These are phyloP conservation scores for Quercus wislizeni DNA, from an alignment of 306 rosid genomes.

Conservation along the genomic window DNA sequence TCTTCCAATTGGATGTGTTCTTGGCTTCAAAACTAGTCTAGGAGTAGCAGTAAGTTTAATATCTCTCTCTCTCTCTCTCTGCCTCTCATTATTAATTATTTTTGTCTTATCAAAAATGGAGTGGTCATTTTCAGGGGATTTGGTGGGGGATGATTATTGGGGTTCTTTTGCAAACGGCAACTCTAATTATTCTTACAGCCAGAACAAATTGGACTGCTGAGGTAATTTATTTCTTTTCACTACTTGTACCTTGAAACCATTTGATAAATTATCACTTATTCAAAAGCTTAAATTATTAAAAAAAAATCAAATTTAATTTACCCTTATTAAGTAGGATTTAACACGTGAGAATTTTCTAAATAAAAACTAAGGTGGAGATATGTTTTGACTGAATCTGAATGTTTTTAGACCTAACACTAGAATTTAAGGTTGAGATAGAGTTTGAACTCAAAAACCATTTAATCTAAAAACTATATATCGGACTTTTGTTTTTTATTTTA, in stretches of 20 bases:
- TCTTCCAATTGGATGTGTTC: constrained; percentile 64
- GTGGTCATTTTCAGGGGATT: constrained; percentile 43
- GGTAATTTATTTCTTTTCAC: constrained; percentile 26
- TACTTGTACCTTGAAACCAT: not conserved
- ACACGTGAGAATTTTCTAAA: too few relatives aligned
- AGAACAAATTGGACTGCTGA: constrained; percentile 65
- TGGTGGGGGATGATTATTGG: constrained; percentile 84
- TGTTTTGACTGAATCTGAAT: too few relatives aligned
- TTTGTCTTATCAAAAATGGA: not conserved
- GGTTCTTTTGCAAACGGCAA: constrained; percentile 59
- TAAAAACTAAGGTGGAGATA: too few relatives aligned
- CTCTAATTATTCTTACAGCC: constrained; percentile 53
- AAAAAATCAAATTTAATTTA: too few relatives aligned
- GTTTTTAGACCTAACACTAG: too few relatives aligned
- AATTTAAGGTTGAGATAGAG: too few relatives aligned
- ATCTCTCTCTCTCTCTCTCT: not conserved
- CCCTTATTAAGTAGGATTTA: too few relatives aligned
- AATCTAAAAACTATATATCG: too few relatives aligned
- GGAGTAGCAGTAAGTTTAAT: constrained; percentile 56
- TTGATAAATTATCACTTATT: too few relatives aligned
- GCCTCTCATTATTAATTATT: not conserved
- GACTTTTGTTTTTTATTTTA: too few relatives aligned
- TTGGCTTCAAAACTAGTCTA: constrained; percentile 57
- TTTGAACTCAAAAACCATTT: too few relatives aligned
- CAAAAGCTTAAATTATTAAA: too few relatives aligned